Evolutionary conservation across 768 basidiomycete species (phyloP).

Genomic region (Russula lepida): DNA sequence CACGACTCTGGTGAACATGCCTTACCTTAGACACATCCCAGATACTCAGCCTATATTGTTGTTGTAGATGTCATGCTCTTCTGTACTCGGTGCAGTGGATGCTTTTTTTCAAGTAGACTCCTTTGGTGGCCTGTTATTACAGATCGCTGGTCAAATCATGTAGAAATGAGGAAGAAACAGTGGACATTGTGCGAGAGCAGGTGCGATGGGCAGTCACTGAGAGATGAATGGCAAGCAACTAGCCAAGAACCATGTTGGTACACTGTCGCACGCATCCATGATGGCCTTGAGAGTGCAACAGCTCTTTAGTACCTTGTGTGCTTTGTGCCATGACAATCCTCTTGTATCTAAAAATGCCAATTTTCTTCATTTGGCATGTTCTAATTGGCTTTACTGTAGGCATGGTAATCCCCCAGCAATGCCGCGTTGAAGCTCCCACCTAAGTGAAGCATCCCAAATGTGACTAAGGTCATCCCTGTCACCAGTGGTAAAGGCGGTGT

Average conservation of each 20-base stretch:
- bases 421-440: too few species aligned
- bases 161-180: background rate
- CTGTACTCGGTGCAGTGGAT: conserved; percentile 23
- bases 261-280: background rate
- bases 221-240: background rate
- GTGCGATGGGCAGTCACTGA: background rate
- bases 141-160: background rate
- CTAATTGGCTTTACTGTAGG: conserved; percentile 18
- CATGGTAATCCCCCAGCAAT: conserved; percentile 14
- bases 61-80: conserved; percentile 65
- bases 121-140: conserved; percentile 28
- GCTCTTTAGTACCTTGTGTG: conserved; percentile 10
- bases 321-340: conserved; percentile 44
- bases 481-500: too few species aligned
- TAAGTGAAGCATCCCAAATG: conserved; percentile 77
- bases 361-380: conserved; percentile 1
- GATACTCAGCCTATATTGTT: background rate
- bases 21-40: background rate
- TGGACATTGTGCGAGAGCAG: background rate
- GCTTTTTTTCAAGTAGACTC: conserved; percentile 27
- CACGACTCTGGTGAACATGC: conserved; percentile 60
- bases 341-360: conserved; percentile 32
- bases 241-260: too few species aligned
- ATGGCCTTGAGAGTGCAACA: conserved; percentile 5
- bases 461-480: too few species aligned